These are phyloP conservation scores for Sarocladium strictum DNA, from an alignment of 2,329 filamentous ascomycete genomes.

Conservation along the genomic window DNA sequence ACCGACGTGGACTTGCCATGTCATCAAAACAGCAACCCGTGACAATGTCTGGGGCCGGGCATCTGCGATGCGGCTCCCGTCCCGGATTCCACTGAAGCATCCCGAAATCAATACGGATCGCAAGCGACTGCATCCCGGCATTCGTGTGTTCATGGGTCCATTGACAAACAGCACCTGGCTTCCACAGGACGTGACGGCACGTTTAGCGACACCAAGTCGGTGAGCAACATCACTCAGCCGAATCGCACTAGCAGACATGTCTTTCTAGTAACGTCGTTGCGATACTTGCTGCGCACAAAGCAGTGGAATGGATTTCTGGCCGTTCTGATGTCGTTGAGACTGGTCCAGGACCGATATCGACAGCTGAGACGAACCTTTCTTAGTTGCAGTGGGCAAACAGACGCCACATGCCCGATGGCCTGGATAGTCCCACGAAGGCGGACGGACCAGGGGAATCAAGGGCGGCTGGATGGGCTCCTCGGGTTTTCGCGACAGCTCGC, in stretches of 20 bases:
- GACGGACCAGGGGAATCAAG: not conserved
- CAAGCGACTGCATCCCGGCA: not conserved
- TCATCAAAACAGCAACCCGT: slow-evolving; percentile 4
- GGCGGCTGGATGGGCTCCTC: not conserved
- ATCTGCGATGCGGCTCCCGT: not conserved
- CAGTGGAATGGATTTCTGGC: too few species aligned
- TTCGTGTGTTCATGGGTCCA: not conserved
- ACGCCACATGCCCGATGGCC: not conserved
- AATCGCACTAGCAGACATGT: too few species aligned
- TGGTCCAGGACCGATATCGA: not conserved
- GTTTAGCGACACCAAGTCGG: not conserved
- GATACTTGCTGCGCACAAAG: too few species aligned
- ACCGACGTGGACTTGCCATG: slow-evolving; percentile 2
- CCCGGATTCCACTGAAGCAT: not conserved
- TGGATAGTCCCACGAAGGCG: not conserved
- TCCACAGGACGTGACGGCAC: not conserved
- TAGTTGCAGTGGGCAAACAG: not conserved
- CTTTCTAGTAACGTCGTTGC: too few species aligned
- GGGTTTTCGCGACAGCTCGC: not conserved
- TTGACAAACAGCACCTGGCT: not conserved
- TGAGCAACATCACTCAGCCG: not conserved
- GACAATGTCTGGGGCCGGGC: not conserved
- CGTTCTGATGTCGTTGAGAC: too few species aligned
- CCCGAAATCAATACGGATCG: not conserved
- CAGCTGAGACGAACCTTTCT: not conserved